Evolutionary conservation across 768 basidiomycete genomes (phyloP).

Genomic region (Boletus huronensis): DNA sequence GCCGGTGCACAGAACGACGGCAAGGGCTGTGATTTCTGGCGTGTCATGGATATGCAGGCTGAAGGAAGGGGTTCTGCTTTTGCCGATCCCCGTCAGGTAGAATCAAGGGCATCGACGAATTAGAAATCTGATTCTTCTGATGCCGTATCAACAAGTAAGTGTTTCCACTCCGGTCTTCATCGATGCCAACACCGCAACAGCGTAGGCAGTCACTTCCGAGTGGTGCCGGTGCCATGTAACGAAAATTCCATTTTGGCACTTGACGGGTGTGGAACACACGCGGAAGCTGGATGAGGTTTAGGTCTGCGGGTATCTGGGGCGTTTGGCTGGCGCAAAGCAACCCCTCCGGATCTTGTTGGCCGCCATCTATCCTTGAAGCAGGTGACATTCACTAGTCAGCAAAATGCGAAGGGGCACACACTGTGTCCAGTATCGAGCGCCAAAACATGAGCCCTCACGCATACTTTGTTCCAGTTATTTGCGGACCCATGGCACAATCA

Average conservation of each 20-base stretch:
- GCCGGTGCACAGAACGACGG: conserved; percentile 82
- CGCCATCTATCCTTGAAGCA: not conserved
- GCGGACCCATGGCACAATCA: conserved; percentile 5
- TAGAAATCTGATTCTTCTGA: not conserved
- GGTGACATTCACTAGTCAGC: not conserved
- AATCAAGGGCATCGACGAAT: not conserved
- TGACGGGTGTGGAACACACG: not conserved
- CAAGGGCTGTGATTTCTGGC: conserved; percentile 76
- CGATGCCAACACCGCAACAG: conserved; percentile 1
- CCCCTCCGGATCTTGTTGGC: not conserved
- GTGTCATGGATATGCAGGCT: conserved; percentile 61
- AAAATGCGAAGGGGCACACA: not conserved
- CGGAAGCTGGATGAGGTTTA: not conserved
- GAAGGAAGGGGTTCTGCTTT: conserved; percentile 61
- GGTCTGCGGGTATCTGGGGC: not conserved
- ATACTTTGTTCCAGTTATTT: not conserved
- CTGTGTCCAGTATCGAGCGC: not conserved
- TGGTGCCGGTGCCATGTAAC: not conserved
- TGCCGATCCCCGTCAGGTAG: conserved; percentile 14
- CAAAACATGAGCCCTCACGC: not conserved
- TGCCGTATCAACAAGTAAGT: conserved; percentile 2
- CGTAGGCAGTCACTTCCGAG: not conserved
- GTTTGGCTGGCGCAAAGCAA: not conserved
- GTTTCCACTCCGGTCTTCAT: not conserved
- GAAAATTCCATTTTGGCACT: not conserved